These are phyloP conservation scores for Trypanosoma cruzi DNA, from an alignment of 208 protist genomes.

Conservation along the genomic window DNA sequence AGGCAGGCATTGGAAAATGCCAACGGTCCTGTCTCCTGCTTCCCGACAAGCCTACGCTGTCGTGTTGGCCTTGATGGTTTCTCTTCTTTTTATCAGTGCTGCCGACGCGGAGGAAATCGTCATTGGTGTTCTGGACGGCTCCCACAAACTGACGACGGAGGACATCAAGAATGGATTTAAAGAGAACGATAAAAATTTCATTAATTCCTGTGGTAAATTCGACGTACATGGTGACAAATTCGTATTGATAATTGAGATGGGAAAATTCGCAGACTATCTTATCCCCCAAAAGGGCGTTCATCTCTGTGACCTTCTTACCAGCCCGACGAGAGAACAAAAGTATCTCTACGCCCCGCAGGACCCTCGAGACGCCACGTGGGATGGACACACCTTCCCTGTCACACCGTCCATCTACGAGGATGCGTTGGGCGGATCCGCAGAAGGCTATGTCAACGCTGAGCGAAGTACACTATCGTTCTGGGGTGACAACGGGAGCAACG, in stretches of 20 bases:
- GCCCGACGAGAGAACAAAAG: not conserved
- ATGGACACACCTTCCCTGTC: not conserved
- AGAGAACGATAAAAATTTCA: slow-evolving; percentile 5
- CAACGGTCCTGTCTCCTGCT: no score
- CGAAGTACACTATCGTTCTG: slow-evolving; percentile 16
- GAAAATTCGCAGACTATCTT: slow-evolving; percentile 18
- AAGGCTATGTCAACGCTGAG: not conserved
- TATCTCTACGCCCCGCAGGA: slow-evolving; percentile 7
- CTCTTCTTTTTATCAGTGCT: not conserved
- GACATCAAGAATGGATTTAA: slow-evolving; percentile 18
- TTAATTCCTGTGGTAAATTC: slow-evolving; percentile 13
- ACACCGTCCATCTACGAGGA: not conserved
- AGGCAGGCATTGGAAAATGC: not conserved
- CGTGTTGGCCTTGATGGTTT: not conserved
- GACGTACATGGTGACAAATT: slow-evolving; percentile 18
- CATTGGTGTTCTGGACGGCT: slow-evolving; percentile 8
- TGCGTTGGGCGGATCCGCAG: slow-evolving; percentile 11
- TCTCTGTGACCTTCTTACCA: slow-evolving; percentile 24
- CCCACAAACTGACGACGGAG: not conserved
- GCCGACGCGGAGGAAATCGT: not conserved
- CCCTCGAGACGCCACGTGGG: not conserved
- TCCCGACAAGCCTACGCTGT: not conserved
- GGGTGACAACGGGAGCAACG: not conserved
- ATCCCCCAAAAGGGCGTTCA: slow-evolving; percentile 14
- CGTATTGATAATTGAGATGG: slow-evolving; percentile 20